Conservation (phyloP, 345 rosid genomes). For the Eucalyptus cladocalyx region DNA sequence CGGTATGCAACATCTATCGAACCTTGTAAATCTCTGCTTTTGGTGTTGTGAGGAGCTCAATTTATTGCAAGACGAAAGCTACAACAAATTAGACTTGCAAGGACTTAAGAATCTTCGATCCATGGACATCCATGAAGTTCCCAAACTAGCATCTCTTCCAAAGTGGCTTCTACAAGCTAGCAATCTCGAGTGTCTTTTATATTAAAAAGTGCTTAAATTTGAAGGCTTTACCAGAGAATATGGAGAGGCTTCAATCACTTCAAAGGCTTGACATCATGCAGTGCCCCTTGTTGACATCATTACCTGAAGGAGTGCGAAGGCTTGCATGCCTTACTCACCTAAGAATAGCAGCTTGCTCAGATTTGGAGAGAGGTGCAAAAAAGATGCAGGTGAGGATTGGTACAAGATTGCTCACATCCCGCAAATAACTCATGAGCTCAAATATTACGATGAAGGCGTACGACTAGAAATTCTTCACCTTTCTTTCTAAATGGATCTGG, state of each 20-base stretch:
- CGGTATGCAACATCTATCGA: neutral
- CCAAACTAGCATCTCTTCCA: neutral
- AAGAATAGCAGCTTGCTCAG: neutral
- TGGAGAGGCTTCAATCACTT: neutral
- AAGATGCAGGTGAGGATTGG: neutral
- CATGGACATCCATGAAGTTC: slow-evolving; percentile 1
- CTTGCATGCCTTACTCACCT: neutral
- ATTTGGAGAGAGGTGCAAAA: neutral
- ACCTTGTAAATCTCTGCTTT: neutral
- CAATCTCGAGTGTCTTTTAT: neutral
- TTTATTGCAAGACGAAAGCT: neutral
- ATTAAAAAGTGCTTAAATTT: slow-evolving; percentile 1
- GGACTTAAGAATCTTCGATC: neutral
- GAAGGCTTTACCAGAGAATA: neutral
- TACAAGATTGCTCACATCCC: neutral
- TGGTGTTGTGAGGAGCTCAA: neutral
- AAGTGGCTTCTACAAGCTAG: neutral
- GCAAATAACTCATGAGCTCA: neutral
- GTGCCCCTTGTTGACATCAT: neutral
- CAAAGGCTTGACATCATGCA: neutral
- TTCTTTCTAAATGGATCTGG: neutral
- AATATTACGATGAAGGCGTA: neutral
- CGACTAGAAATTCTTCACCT: neutral
- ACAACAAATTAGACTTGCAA: neutral
- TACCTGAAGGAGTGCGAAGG: neutral